phyloP scores from a whole-genome alignment of 2,329 filamentous ascomycete genomes.

The Dothistroma pini region DNA sequence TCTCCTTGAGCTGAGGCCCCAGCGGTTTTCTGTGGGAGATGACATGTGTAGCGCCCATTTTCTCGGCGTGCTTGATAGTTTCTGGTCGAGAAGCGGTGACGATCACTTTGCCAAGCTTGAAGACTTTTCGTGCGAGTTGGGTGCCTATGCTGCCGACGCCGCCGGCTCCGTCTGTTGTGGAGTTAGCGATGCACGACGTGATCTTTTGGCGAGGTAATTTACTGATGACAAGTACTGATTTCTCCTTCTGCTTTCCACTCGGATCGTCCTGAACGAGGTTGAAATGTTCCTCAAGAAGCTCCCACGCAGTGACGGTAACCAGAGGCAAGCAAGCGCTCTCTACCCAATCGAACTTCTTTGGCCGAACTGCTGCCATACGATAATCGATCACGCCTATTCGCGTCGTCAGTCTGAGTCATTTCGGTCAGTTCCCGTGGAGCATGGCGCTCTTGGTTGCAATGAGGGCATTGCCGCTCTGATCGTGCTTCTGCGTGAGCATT shows the following conservation, averaged over 20 bases:
- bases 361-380: constrained; percentile 40
- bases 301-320: constrained; percentile 45
- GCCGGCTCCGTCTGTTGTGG: constrained; percentile 43
- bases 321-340: constrained; percentile 45
- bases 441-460: no score
- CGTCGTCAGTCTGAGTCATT: neutral
- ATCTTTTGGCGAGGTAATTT: neutral
- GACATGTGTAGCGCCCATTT: constrained; percentile 44
- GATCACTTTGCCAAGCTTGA: constrained; percentile 32
- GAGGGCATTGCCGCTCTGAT: no score
- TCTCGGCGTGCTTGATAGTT: constrained; percentile 37
- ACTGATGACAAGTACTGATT: constrained; percentile 36
- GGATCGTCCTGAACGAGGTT: constrained; percentile 38
- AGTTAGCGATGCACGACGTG: neutral
- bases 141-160: constrained; percentile 44
- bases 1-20: constrained; percentile 33
- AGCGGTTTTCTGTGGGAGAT: constrained; percentile 43
- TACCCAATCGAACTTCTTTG: constrained; percentile 38
- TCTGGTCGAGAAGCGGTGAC: constrained; percentile 43
- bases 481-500: neutral
- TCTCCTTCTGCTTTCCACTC: constrained; percentile 26
- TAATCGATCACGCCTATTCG: constrained; percentile 39
- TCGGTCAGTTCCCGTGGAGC: neutral
- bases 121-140: constrained; percentile 41
- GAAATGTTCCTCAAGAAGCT: constrained; percentile 43